Base-by-base conservation (phyloP, 805 yeast species). In the Wickerhamomyces ciferrii region DNA sequence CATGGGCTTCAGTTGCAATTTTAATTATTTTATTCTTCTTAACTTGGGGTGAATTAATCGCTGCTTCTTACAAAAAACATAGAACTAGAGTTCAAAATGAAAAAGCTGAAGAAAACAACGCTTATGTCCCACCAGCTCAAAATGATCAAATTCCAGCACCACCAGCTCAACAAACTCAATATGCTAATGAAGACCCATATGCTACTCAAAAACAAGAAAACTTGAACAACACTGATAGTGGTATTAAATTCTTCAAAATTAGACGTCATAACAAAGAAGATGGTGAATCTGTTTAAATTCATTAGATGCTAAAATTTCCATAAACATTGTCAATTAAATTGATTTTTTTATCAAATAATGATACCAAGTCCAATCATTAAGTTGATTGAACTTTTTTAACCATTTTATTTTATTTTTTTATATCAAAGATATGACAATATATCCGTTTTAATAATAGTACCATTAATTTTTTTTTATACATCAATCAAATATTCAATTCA, bases 171-270 rank as follows among this genome's bases (percentile, higher is more conserved):
- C 52, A 62, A 55, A 53, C 56, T 31, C 50, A 45, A 8, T 52
- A 38, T 43, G 41, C 43, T 43, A 42, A 53, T 39, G 49, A 52
- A 35, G 51, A 61, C 41, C 59, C 56, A 38, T 53, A 53, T 17
- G 49, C 63, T 51, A 49, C 66, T 53, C 50, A 61, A 58, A 35
- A 58, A 39, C 63, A 52, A 48, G 57, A 60, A 11, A 58, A 63
- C 18, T 45, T 59, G 34, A 67, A 59, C 20, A 63, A 71, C 47
- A 27, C 31, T 14, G 77, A 75, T 47, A 71, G 75, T 51, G 91
- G 91, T 41, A 84, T 85, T 58, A 81, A 87, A 66, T 85, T 84
- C 67, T 85, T 84, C 74, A 84, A 82, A 58, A 82, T 85, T 51
- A 82, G 83, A 69, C 81, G 78, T 60, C 73, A 71, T 47, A 68